Evolutionary conservation across 2,329 filamentous ascomycete genomes (phyloP), one percentile per base, ranked within the genome.

Genomic region (Xylaria sp.): DNA sequence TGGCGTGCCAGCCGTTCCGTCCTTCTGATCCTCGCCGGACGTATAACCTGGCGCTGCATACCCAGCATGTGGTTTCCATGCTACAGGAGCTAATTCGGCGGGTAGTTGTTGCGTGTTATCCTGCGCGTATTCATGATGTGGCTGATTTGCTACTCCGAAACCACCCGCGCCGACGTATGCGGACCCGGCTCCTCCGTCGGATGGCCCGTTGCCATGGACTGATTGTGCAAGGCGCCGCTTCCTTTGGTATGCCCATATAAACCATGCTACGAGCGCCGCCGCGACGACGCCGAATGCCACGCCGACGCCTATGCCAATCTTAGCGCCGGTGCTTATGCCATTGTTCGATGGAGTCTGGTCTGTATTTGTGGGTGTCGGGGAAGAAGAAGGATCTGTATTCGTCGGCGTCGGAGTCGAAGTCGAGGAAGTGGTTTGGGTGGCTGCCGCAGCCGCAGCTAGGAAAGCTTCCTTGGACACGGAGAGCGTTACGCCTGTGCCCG

Each of bases 401-500:
- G 71, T 52, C 4, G 70, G 15, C 5, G 68, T 67, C 9, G 73
- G 64, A 0, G 70, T 66, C 0, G 73, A 58, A 2, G 60, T 71
- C 1, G 73, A 18, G 15, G 39, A 70, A 8, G 66, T 53, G 10
- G 72, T 65, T n/a, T 70, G 66, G 28, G 69, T 69, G 32, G 66
- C 72, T 43, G 56, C 74, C 15, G 72, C 70, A 18, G 74, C 73
- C 12, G 77, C 76, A 0, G 74, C 73, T 63, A 84, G 63, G 68
- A 84, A 87, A 23, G 82, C 78, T 28, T 76, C 70, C 72, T 83
- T 76, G 18, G 77, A 77, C 0, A 88, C 73, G 30, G 72, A 74
- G 23, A 87, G 73, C 0, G 81, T 81, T 8, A 83, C 85, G 2
- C 78, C 74, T 0, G 83, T 85, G 28, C 79, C 75, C 2, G 74